phyloP scores from a whole-genome alignment of 2,329 filamentous ascomycete species.

The Myriosclerotinia duriaeana region DNA sequence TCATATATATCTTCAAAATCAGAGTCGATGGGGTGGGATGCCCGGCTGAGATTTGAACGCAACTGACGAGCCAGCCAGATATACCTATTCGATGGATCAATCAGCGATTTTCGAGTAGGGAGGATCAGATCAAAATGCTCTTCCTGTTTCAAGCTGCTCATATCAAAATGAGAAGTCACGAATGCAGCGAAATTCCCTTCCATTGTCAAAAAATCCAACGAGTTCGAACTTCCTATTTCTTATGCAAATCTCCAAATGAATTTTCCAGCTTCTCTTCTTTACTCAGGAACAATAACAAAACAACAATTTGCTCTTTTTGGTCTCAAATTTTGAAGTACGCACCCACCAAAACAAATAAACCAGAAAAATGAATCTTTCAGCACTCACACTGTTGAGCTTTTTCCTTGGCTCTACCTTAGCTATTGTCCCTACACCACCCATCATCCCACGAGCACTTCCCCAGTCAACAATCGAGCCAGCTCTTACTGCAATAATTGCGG shows the following conservation, averaged over 20 bases:
- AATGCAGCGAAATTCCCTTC: neutral
- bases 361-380: neutral
- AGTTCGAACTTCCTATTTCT: neutral
- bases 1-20: neutral
- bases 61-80: neutral
- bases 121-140: neutral
- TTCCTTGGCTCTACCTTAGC: slow-evolving; percentile 4
- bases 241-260: neutral
- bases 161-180: neutral
- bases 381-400: neutral
- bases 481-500: slow-evolving; percentile 41
- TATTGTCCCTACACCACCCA: neutral
- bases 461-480: slow-evolving; percentile 30
- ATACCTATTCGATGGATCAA: neutral
- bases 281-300: neutral
- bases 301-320: slow-evolving; percentile 9
- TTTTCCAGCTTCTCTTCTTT: neutral
- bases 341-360: neutral
- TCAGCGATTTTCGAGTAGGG: neutral
- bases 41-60: neutral
- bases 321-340: neutral
- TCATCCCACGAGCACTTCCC: neutral
- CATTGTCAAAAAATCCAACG: neutral
- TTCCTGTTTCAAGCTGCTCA: neutral
- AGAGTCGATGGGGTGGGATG: neutral